Base-by-base conservation (phyloP, 2,329 filamentous ascomycete species). In the Phialophora chinensis region DNA sequence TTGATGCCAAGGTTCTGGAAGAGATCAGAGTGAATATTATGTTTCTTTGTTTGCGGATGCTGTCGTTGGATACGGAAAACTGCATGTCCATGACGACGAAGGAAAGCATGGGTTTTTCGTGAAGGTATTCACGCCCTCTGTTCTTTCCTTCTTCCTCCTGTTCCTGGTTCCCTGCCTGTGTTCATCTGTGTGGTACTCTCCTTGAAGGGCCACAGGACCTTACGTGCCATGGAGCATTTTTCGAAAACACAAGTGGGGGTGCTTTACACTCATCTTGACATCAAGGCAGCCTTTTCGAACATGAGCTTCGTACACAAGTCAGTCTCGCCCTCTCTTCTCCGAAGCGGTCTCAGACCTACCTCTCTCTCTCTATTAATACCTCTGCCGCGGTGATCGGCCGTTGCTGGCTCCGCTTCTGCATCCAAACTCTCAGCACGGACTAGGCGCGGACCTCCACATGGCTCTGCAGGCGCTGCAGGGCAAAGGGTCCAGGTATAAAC, bases 321-420 rank as follows among this genome's bases (percentile, higher is more conserved):
- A 27, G n/a, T 44, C n/a, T 38, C 12, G 35, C 17, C 14, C 1
- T 29, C 35, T 25, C n/a, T 38, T 10, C 27, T 29, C 33, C 17
- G 38, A 47, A 44, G 42, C 11, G 27, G 42, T 47, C 20, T 60
- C 33, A n/a, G 29, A 33, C n/a, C 3, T 44, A 10, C 33, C 29
- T 61, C 59, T 61, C 3, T 44, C n/a, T 50, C 29, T 61, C 59
- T 61, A 61, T 53, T 61, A 61, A 61, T 61, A 61, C 49, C 52
- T 20, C 4, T 29, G 17, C 49, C 27, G 44, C 59, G 59, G 59
- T 33, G n/a, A 53, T 27, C 20, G 44, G 59, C 59, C 59, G 59
- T 42, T 44, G 17, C 53, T 14, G 17, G 29, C 29, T 25, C 53
- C 53, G 27, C 25, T 20, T 55, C 23, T 55, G 53, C 53, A 55